phyloP scores from a whole-genome alignment of 2,329 filamentous ascomycete genomes.

The Epichloe elymi region DNA sequence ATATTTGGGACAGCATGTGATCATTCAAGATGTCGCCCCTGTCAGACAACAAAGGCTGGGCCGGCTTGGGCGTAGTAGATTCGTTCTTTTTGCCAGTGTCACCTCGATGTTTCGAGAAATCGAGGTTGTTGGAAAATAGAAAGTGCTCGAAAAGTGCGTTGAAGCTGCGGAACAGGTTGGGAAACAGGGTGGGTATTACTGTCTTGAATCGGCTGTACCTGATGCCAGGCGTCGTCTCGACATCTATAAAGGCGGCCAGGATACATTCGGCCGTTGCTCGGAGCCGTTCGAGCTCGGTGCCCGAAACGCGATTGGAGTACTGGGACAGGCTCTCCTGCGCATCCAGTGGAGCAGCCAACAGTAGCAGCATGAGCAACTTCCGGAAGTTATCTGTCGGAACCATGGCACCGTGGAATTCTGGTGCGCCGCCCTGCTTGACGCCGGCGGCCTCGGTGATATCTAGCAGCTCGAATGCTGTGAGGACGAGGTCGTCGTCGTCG shows the following conservation, averaged over 20 bases:
- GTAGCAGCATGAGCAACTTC: conserved; percentile 55
- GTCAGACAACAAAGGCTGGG: conserved; percentile 37
- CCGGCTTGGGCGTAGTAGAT: conserved; percentile 10
- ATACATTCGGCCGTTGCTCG: conserved; percentile 50
- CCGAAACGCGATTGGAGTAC: conserved; percentile 43
- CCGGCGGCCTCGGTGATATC: conserved; percentile 50
- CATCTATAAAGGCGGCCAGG: conserved; percentile 50
- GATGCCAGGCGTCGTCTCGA: conserved; percentile 50
- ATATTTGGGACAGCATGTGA: conserved; percentile 55
- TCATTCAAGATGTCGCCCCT: conserved; percentile 49
- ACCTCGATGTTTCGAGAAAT: conserved; percentile 42
- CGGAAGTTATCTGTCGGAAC: conserved; percentile 64
- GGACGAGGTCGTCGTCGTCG: conserved; percentile 29
- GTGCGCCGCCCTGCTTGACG: conserved; percentile 37
- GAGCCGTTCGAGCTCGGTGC: conserved; percentile 43
- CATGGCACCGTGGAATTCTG: conserved; percentile 47
- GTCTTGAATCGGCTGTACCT: conserved; percentile 47
- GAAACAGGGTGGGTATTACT: conserved; percentile 46
- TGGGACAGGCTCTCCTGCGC: conserved; percentile 51
- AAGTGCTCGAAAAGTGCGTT: conserved; percentile 62
- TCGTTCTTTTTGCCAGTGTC: conserved; percentile 1
- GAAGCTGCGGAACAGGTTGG: conserved; percentile 55
- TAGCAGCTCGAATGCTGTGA: conserved; percentile 56
- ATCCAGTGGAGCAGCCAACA: conserved; percentile 52
- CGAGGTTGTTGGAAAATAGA: conserved; percentile 58